A percentile compares a stretch with the other conserved stretches of the same genome.
phyloP scores from a whole-genome alignment of 2,329 filamentous ascomycete species.

The Botrytis deweyae region DNA sequence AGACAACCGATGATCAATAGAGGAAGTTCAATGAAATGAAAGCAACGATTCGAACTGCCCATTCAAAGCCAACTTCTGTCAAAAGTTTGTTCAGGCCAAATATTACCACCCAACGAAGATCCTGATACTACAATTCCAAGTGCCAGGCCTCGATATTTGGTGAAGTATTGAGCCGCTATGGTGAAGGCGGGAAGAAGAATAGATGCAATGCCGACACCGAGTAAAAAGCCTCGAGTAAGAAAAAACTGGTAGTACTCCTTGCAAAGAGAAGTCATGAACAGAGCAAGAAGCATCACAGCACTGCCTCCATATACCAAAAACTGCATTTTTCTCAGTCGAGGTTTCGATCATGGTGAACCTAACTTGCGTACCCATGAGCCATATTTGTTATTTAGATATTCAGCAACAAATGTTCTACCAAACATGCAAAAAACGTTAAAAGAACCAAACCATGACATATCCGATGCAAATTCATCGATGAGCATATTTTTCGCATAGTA shows the following conservation, averaged over 20 bases:
- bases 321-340: neutral
- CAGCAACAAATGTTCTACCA: slow-evolving; percentile 3
- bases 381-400: slow-evolving; percentile 30
- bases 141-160: slow-evolving; percentile 27
- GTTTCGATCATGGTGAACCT: neutral
- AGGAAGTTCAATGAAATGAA: slow-evolving; percentile 35
- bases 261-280: slow-evolving; percentile 34
- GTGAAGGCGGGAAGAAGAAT: slow-evolving; percentile 33
- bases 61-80: slow-evolving; percentile 37
- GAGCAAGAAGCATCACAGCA: slow-evolving; percentile 23
- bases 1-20: slow-evolving; percentile 25
- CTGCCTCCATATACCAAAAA: neutral
- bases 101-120: slow-evolving; percentile 39
- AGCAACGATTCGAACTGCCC: slow-evolving; percentile 29
- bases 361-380: slow-evolving; percentile 33
- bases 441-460: slow-evolving; percentile 41
- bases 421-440: slow-evolving; percentile 39
- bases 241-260: slow-evolving; percentile 40
- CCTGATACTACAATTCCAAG: slow-evolving; percentile 35
- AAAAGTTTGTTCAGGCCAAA: slow-evolving; percentile 40
- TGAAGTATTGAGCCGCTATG: slow-evolving; percentile 26
- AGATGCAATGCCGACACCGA: slow-evolving; percentile 31
- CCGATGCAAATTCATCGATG: slow-evolving; percentile 24
- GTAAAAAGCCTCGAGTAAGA: slow-evolving; percentile 34
- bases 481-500: slow-evolving; percentile 36